A percentile compares a stretch with the other conserved stretches of the same genome.
phyloP scores from a whole-genome alignment of 805 yeast species.

The Candida germanica region DNA sequence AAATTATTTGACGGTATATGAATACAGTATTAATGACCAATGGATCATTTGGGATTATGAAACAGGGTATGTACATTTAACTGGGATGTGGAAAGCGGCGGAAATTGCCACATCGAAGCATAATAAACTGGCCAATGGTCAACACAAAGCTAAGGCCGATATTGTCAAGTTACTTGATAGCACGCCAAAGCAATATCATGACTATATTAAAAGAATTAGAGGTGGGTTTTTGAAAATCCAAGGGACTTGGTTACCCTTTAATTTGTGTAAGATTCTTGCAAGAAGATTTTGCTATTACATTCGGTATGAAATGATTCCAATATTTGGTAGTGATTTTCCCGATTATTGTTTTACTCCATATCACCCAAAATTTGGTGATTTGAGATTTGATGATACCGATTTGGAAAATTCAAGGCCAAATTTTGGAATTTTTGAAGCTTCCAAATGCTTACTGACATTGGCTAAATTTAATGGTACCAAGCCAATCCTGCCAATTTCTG shows the following conservation, averaged over 20 bases:
- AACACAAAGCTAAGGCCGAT: slow-evolving; percentile 57
- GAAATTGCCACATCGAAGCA: slow-evolving; percentile 15
- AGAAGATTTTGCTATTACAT: slow-evolving; percentile 74
- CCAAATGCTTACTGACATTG: slow-evolving; percentile 33
- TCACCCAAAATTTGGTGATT: slow-evolving; percentile 64
- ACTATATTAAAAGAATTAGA: slow-evolving; percentile 66
- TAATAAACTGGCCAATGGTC: slow-evolving; percentile 2
- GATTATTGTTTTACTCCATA: slow-evolving; percentile 55
- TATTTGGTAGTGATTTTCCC: slow-evolving; percentile 74
- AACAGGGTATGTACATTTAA: slow-evolving; percentile 82
- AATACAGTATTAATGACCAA: slow-evolving; percentile 64
- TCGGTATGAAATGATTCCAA: slow-evolving; percentile 70
- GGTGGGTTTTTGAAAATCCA: slow-evolving; percentile 92
- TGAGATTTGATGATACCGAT: slow-evolving; percentile 39
- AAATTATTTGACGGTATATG: slow-evolving; percentile 65
- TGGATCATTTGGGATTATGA: slow-evolving; percentile 84
- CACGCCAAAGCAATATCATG: slow-evolving; percentile 58
- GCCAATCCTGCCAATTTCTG: background rate
- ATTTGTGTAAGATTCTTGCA: slow-evolving; percentile 65
- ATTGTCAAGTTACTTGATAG: slow-evolving; percentile 67
- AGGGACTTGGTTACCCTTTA: slow-evolving; percentile 88
- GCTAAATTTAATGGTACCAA: background rate
- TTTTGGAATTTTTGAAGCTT: slow-evolving; percentile 34
- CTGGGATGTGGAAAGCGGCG: slow-evolving; percentile 79
- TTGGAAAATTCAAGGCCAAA: slow-evolving; percentile 11